Evolutionary conservation across 768 basidiomycete genomes (phyloP).

Genomic region (Candolleomyces eurysporus): DNA sequence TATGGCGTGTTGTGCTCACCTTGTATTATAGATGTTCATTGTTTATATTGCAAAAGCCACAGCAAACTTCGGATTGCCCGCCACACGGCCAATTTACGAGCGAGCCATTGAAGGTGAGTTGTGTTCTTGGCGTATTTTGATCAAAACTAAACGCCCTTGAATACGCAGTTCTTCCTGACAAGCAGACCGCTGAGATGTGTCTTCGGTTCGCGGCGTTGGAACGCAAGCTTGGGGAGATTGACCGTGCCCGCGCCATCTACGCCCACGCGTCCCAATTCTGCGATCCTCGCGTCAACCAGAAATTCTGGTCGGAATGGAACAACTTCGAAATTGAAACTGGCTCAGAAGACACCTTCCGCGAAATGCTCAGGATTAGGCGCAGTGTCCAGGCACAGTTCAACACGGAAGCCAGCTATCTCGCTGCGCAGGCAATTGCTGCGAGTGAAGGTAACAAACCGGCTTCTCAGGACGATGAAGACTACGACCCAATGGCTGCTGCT

Average conservation of each 20-base stretch:
- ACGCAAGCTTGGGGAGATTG: slow-evolving; percentile 98
- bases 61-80: slow-evolving; percentile 92
- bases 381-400: slow-evolving; percentile 99
- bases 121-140: too few relatives aligned
- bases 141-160: too few relatives aligned
- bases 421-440: slow-evolving; percentile 82
- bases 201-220: slow-evolving; percentile 93
- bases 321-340: slow-evolving; percentile 97
- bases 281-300: slow-evolving; percentile 86
- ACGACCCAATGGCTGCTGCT: slow-evolving; percentile 86
- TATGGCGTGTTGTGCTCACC: background rate
- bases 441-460: slow-evolving; percentile 52
- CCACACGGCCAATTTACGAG: slow-evolving; percentile 95
- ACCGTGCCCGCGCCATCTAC: slow-evolving; percentile 93
- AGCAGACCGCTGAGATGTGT: slow-evolving; percentile 97
- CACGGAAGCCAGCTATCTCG: slow-evolving; percentile 91
- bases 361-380: slow-evolving; percentile 93
- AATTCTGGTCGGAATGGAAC: slow-evolving; percentile 98
- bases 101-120: slow-evolving; percentile 74
- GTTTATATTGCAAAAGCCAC: slow-evolving; percentile 98
- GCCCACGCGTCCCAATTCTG: slow-evolving; percentile 99
- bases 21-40: slow-evolving; percentile 74
- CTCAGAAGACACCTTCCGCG: slow-evolving; percentile 96
- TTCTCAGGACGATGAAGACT: slow-evolving; percentile 32
- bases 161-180: slow-evolving; percentile 71